Evolutionary conservation across 345 rosid species (phyloP).

Genomic region (Mercurialis annua): DNA sequence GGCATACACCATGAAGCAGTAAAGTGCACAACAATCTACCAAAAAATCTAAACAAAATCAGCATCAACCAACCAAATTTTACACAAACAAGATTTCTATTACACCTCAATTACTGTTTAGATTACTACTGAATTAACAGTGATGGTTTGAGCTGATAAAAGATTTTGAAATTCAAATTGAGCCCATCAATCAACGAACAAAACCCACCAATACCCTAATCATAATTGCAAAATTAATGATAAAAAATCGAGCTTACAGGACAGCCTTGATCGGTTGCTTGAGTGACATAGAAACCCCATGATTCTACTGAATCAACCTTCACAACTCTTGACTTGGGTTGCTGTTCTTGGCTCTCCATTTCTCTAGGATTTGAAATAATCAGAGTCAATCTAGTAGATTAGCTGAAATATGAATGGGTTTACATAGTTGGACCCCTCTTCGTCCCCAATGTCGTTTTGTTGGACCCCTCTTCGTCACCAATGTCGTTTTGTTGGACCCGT

Average conservation of each 20-base stretch:
- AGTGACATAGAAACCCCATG: slow-evolving; percentile 61
- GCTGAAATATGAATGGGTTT: background rate
- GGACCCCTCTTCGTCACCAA: background rate
- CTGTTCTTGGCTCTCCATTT: slow-evolving; percentile 44
- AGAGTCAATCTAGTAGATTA: no score
- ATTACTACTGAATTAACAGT: no score
- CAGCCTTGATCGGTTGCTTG: slow-evolving; percentile 59
- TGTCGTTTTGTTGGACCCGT: no score
- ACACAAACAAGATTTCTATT: background rate
- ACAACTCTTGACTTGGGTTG: slow-evolving; percentile 52
- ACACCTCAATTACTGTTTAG: no score
- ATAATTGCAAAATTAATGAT: background rate
- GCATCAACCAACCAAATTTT: background rate
- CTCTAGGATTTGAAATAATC: background rate
- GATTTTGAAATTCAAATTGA: no score
- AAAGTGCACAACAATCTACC: slow-evolving; percentile 77
- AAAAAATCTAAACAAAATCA: slow-evolving; percentile 17
- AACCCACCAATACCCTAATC: background rate
- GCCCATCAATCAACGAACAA: background rate
- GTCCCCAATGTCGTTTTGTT: background rate
- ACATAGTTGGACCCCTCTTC: slow-evolving; percentile 18
- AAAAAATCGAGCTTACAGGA: slow-evolving; percentile 49
- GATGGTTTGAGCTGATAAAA: no score
- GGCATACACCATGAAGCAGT: slow-evolving; percentile 93
- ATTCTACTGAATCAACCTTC: slow-evolving; percentile 54